phyloP scores from a whole-genome alignment of 1,284 basidiomycete species.

The Vanrija sp. region DNA sequence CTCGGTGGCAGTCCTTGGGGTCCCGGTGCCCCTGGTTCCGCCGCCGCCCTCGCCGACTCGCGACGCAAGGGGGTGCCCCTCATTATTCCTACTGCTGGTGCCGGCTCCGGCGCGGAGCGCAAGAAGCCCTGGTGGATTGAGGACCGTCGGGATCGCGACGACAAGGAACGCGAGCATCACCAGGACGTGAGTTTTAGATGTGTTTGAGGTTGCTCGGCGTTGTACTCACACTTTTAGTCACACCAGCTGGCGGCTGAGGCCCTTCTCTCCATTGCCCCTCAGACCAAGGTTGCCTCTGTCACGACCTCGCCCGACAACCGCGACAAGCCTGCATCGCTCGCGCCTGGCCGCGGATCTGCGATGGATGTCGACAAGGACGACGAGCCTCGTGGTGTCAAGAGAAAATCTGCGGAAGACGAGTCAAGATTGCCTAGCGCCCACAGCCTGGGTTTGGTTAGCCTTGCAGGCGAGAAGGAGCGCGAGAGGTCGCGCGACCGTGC shows the following conservation, averaged over 20 bases:
- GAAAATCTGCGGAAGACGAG: constrained; percentile 38
- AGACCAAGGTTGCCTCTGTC: constrained; percentile 19
- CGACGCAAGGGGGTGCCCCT: constrained; percentile 23
- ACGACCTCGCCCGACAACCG: constrained; percentile 26
- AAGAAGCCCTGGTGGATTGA: constrained; percentile 45
- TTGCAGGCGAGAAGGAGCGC: constrained; percentile 25
- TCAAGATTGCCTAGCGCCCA: constrained; percentile 24
- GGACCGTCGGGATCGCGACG: constrained; percentile 16
- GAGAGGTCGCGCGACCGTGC: constrained; percentile 28
- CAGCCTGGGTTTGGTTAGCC: constrained; percentile 24
- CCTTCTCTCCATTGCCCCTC: constrained; percentile 45
- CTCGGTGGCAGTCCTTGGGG: constrained; percentile 13
- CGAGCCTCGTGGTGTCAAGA: constrained; percentile 37
- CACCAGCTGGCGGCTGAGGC: constrained; percentile 49
- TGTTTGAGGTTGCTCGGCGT: too few relatives aligned
- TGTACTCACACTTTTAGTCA: constrained; percentile 9
- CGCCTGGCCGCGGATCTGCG: constrained; percentile 9
- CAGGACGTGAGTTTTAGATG: constrained; percentile 9
- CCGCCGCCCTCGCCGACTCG: constrained; percentile 2
- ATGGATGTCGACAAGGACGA: constrained; percentile 30
- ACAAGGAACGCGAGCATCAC: constrained; percentile 15
- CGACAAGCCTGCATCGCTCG: constrained; percentile 19
- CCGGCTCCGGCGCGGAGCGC: constrained; percentile 18
- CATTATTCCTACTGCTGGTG: constrained; percentile 8
- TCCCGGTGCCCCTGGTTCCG: constrained; percentile 1